phyloP scores from a whole-genome alignment of 257 asterid genomes.

The Gardenia jasminoides region DNA sequence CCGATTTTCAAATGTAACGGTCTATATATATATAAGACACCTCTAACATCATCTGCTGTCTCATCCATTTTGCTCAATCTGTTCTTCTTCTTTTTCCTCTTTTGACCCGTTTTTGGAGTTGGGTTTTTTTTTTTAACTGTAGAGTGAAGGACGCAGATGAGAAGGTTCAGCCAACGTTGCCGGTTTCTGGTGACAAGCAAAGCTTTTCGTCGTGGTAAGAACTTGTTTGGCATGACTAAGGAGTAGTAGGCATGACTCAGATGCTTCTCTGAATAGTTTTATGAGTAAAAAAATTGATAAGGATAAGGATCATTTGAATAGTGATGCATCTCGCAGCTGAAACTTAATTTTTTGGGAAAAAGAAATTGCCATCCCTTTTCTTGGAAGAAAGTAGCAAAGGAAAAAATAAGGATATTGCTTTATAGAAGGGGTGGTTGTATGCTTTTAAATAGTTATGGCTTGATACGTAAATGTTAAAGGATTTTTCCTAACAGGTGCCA shows the following conservation, averaged over 20 bases:
- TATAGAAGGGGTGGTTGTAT: too few relatives aligned
- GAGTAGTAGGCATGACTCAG: not conserved
- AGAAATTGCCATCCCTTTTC: not conserved
- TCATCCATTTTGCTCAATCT: not conserved
- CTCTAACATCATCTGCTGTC: not conserved
- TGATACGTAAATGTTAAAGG: not conserved
- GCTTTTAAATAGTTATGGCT: too few relatives aligned
- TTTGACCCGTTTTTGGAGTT: not conserved
- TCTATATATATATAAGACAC: not conserved
- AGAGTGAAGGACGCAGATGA: slow-evolving; percentile 40
- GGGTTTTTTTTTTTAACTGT: not conserved
- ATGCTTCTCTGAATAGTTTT: not conserved
- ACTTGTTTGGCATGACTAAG: not conserved
- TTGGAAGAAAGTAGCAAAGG: not conserved
- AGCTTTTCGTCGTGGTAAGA: slow-evolving; percentile 51
- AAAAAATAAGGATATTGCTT: not conserved
- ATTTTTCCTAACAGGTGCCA: too few relatives aligned
- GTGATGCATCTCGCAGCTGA: not conserved
- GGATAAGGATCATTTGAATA: not conserved
- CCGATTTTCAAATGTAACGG: slow-evolving; percentile 27
- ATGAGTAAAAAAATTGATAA: not conserved
- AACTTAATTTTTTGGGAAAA: not conserved
- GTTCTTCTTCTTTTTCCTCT: not conserved
- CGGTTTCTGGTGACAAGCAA: slow-evolving; percentile 28
- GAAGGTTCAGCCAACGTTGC: slow-evolving; percentile 17